A percentile compares a stretch with the other conserved stretches of the same genome.
Evolutionary conservation across 2,329 filamentous ascomycete genomes (phyloP).

Genomic region (Paecilomyces niveus): DNA sequence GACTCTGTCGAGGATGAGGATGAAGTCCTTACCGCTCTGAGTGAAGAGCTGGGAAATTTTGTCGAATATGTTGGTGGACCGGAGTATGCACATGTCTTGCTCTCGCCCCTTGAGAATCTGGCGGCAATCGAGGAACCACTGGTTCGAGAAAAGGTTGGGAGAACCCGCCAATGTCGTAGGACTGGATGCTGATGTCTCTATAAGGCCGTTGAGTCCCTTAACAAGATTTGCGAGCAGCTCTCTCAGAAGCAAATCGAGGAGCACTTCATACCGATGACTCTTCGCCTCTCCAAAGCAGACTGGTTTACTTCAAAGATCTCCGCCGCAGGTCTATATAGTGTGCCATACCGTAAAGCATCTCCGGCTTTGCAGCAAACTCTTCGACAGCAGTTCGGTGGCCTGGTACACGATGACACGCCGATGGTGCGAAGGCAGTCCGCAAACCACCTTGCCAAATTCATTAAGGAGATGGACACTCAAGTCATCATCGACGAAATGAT

Average conservation of each 20-base stretch:
- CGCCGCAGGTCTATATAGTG: slow-evolving; percentile 88
- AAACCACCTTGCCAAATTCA: slow-evolving; percentile 93
- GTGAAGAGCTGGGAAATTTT: slow-evolving; percentile 92
- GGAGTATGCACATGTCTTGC: slow-evolving; percentile 88
- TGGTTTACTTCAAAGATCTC: slow-evolving; percentile 99
- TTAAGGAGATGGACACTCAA: slow-evolving; percentile 88
- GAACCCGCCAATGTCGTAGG: slow-evolving; percentile 3
- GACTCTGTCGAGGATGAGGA: slow-evolving; percentile 99
- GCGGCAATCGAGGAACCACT: slow-evolving; percentile 97
- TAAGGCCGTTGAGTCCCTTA: slow-evolving; percentile 95
- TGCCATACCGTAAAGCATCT: slow-evolving; percentile 86
- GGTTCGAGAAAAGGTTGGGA: slow-evolving; percentile 85
- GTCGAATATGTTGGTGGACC: slow-evolving; percentile 96
- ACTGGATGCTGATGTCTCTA: slow-evolving; percentile 1
- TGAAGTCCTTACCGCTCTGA: slow-evolving; percentile 92
- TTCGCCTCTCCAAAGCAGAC: slow-evolving; percentile 96
- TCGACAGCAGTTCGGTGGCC: slow-evolving; percentile 80
- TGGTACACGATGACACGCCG: slow-evolving; percentile 96
- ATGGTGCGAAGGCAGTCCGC: slow-evolving; percentile 98
- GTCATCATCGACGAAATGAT: slow-evolving; percentile 99
- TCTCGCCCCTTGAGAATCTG: slow-evolving; percentile 94
- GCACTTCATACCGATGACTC: slow-evolving; percentile 90
- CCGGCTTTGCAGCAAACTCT: slow-evolving; percentile 83
- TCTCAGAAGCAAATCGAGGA: slow-evolving; percentile 92
- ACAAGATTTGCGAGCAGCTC: slow-evolving; percentile 95